Percentiles rank a stretch among this genome's conserved stretches.
Evolutionary conservation across 805 yeast species (phyloP).

Genomic region (Hanseniaspora nectarophila): DNA sequence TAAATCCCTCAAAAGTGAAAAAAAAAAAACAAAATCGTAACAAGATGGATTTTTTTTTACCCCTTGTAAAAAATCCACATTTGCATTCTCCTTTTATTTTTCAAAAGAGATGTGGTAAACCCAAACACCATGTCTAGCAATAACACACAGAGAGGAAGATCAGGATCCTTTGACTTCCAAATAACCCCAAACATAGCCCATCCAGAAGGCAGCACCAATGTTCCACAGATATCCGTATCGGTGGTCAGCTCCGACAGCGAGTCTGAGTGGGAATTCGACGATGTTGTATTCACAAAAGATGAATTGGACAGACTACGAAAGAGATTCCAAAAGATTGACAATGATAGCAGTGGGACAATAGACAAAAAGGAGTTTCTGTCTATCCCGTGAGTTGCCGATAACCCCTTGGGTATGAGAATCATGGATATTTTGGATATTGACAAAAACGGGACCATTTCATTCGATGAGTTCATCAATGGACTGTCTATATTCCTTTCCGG

Average conservation of each 20-base stretch:
- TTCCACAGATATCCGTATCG: background rate
- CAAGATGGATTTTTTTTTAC: too few species aligned
- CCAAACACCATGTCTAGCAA: background rate
- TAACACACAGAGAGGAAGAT: background rate
- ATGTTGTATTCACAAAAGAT: constrained; percentile 75
- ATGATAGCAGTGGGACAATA: constrained; percentile 83
- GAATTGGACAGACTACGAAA: constrained; percentile 86
- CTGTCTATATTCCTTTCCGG: constrained; percentile 79
- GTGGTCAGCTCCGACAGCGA: constrained; percentile 21
- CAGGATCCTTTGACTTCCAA: background rate
- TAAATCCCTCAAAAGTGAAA: too few species aligned
- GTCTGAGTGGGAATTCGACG: constrained; percentile 58
- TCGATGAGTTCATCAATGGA: constrained; percentile 84
- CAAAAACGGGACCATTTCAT: constrained; percentile 85
- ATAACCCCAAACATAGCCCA: background rate
- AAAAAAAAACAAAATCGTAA: too few species aligned
- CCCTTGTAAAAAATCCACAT: background rate
- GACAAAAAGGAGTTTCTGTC: constrained; percentile 82
- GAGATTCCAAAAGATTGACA: constrained; percentile 88
- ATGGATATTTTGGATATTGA: constrained; percentile 92
- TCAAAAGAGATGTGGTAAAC: too few species aligned
- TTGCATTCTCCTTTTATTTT: too few species aligned
- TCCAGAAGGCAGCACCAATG: background rate
- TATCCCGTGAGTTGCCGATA: constrained; percentile 82
- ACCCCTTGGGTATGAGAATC: constrained; percentile 79